A percentile compares a stretch with the other conserved stretches of the same genome.
Evolutionary conservation across 73 alveolate genomes (phyloP).

Genomic region (Paramecium sexaurelia): DNA sequence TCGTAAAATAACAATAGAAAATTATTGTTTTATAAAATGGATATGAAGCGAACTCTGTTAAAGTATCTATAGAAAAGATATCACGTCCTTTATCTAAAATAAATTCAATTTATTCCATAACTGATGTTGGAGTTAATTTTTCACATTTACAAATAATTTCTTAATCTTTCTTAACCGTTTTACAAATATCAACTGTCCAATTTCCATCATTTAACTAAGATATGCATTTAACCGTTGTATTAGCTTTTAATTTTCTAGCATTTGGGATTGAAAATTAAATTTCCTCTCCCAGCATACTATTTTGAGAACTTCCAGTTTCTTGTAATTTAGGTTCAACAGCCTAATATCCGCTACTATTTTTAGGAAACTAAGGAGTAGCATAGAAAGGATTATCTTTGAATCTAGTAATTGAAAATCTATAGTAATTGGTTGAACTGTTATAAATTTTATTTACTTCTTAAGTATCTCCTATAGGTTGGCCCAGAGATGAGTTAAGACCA

Average conservation of each 20-base stretch:
- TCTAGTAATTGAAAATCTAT: neutral
- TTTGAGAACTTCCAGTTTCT: neutral
- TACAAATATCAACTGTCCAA: conserved; percentile 12
- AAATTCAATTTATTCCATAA: neutral
- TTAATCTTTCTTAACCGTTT: neutral
- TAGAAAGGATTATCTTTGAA: conserved; percentile 9
- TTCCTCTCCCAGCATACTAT: neutral
- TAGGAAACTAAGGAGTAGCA: neutral
- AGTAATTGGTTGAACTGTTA: neutral
- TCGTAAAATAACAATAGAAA: neutral
- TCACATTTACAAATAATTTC: conserved; percentile 18
- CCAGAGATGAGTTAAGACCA: neutral
- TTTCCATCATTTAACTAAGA: neutral
- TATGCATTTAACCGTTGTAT: neutral
- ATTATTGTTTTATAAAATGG: neutral
- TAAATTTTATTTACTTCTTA: neutral
- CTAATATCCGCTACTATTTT: neutral
- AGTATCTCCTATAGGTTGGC: neutral
- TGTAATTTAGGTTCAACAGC: neutral
- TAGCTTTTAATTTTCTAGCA: neutral
- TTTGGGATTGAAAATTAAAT: neutral
- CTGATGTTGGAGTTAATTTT: neutral
- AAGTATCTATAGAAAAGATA: neutral
- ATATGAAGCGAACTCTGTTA: neutral
- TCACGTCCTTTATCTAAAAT: neutral